phyloP scores from a whole-genome alignment of 163 green algal species.

The Prototheca stagnorum region DNA sequence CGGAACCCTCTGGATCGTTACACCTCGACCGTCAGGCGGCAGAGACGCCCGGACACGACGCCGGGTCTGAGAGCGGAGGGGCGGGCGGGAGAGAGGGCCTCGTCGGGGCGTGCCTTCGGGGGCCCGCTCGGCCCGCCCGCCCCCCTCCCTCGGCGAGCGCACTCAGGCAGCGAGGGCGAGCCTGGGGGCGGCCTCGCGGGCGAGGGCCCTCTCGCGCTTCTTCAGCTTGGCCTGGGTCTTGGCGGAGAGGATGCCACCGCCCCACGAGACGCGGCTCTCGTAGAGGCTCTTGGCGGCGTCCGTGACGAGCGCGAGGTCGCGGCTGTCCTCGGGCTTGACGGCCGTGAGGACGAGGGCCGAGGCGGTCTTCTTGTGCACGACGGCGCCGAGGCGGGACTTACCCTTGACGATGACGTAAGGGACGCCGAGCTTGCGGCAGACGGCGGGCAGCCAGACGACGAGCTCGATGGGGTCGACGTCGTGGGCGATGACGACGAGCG shows the following conservation, averaged over 20 bases:
- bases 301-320: conserved; percentile 90
- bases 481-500: conserved; percentile 90
- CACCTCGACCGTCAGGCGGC: too few relatives aligned
- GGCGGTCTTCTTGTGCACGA: conserved; percentile 98
- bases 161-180: too few relatives aligned
- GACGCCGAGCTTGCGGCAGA: conserved; percentile 98
- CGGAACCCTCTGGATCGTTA: too few relatives aligned
- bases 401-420: conserved; percentile 99
- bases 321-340: conserved; percentile 96
- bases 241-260: conserved; percentile 92
- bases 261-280: conserved; percentile 76
- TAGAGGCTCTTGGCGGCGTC: conserved; percentile 52
- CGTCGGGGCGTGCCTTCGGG: too few relatives aligned
- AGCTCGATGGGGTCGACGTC: conserved; percentile 99
- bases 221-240: conserved; percentile 84
- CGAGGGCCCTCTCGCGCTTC: conserved; percentile 59
- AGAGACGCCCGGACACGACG: too few relatives aligned
- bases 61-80: too few relatives aligned
- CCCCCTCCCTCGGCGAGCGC: too few relatives aligned
- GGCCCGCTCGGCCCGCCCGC: too few relatives aligned
- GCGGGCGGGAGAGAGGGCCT: too few relatives aligned
- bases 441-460: conserved; percentile 93
- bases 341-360: conserved; percentile 75
- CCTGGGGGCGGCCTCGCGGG: conserved; percentile 20
- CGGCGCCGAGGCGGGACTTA: conserved; percentile 86